Evolutionary conservation across 306 rosid species (phyloP), one percentile per base, ranked within the genome.

Genomic region (Boehmeria nivea): DNA sequence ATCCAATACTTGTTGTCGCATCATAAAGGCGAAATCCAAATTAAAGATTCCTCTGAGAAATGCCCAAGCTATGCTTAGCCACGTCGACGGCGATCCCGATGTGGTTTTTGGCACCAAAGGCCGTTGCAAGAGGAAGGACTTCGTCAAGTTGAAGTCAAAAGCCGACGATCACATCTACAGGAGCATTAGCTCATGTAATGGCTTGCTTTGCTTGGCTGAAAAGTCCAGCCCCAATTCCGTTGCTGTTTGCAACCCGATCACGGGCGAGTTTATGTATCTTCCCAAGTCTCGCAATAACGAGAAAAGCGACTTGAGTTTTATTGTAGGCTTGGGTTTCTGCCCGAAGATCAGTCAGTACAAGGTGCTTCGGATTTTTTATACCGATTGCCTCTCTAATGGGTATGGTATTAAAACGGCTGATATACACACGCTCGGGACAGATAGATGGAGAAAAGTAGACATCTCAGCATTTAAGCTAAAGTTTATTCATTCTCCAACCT

Each of bases 341-440:
- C 66, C 66, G 3, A 61, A 49, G 47, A 36, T 6, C 23, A 48
- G 21, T 14, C 19, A 52, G 31, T 63, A 39, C 31, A 63, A 63
- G 31, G 53, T 63, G 20, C 14, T 63, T 6, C 19, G 60, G 40
- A 5, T 52, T 4, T 39, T 52, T 38, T 10, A 6, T 6, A 31
- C 9, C 36, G 36, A 31, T 31, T 10, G 27, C 3, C n/a, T 0
- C 10, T 3, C 28, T 23, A 2, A 11, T n/a, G n/a, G n/a, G n/a
- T n/a, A n/a, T n/a, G n/a, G n/a, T n/a, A n/a, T n/a, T 46, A 9
- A 9, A 11, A 19, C n/a, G 23, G 37, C 36, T 20, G 60, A 63
- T 51, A 19, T 63, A 13, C 60, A 63, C 40, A 63, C 51, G 16
- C 52, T 63, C 15, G 60, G 68, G 17, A 39, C 68, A 51, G 16